phyloP scores from a whole-genome alignment of 192 early-diverging fungal species.

The Coemansia sp. region DNA sequence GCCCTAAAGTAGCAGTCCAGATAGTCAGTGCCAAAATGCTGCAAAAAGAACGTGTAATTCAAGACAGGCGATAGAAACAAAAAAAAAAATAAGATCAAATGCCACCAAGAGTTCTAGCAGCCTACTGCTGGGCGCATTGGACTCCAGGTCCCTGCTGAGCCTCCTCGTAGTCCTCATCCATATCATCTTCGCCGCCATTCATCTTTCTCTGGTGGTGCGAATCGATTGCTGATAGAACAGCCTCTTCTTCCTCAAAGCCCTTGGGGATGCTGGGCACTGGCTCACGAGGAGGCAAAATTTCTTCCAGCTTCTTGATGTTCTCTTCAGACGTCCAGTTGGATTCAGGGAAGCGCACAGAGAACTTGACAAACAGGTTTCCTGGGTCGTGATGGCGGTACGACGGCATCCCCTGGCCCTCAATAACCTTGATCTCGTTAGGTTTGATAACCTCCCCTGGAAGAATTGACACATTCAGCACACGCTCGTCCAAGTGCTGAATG shows the following conservation, averaged over 20 bases:
- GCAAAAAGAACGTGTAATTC: slow-evolving; percentile 25
- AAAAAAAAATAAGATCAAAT: slow-evolving; percentile 3
- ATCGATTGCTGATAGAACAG: slow-evolving; percentile 75
- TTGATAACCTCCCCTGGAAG: slow-evolving; percentile 93
- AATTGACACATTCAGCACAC: slow-evolving; percentile 82
- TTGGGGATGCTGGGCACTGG: slow-evolving; percentile 55
- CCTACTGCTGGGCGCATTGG: slow-evolving; percentile 95
- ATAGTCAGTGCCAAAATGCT: no score
- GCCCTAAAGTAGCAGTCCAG: no score
- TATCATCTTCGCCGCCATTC: slow-evolving; percentile 50
- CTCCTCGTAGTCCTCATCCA: slow-evolving; percentile 66
- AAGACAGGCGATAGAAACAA: slow-evolving; percentile 18
- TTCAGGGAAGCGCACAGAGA: slow-evolving; percentile 90
- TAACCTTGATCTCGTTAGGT: slow-evolving; percentile 85
- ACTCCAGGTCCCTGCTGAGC: slow-evolving; percentile 74
- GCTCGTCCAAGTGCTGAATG: slow-evolving; percentile 92
- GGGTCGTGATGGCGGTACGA: slow-evolving; percentile 81
- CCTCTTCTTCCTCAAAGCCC: slow-evolving; percentile 76
- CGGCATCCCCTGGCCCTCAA: slow-evolving; percentile 95
- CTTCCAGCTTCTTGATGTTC: slow-evolving; percentile 73
- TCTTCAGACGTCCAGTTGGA: slow-evolving; percentile 74
- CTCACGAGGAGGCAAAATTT: slow-evolving; percentile 76
- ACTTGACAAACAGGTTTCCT: slow-evolving; percentile 92
- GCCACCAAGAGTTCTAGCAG: not conserved
- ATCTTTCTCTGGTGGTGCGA: slow-evolving; percentile 65